These are phyloP conservation scores for Kickxella alabastrina DNA, from an alignment of 192 early-diverging fungal genomes.

Conservation along the genomic window DNA sequence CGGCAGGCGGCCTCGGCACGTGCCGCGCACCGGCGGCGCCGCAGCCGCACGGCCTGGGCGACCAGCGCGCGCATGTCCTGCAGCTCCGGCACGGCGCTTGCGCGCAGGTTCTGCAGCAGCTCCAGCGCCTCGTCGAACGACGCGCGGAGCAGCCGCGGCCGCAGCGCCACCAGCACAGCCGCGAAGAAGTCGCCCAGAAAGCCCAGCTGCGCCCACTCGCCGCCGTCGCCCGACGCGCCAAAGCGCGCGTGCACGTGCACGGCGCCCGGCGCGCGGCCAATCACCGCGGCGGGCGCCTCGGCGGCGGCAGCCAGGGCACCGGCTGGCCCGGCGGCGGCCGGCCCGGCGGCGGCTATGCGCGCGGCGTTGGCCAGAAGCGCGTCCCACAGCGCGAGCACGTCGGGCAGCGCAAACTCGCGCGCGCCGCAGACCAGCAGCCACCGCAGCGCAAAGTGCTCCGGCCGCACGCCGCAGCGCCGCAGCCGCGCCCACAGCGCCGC, in stretches of 20 bases:
- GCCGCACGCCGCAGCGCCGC: slow-evolving; percentile 60
- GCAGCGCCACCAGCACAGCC: slow-evolving; percentile 68
- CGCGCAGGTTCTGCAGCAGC: slow-evolving; percentile 53
- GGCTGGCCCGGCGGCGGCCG: too few species aligned
- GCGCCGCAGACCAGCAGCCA: slow-evolving; percentile 76
- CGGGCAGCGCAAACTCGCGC: slow-evolving; percentile 73
- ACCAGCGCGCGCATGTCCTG: slow-evolving; percentile 4
- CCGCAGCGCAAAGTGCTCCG: slow-evolving; percentile 74
- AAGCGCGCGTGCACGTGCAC: slow-evolving; percentile 6
- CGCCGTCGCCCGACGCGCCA: slow-evolving; percentile 29
- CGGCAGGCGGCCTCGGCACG: slow-evolving; percentile 11
- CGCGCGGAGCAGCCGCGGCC: slow-evolving; percentile 53
- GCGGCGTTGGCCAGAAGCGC: too few species aligned
- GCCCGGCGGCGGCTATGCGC: too few species aligned
- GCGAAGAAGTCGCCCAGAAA: slow-evolving; percentile 72
- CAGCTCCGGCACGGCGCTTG: slow-evolving; percentile 24
- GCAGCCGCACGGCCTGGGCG: not conserved
- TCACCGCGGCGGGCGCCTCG: too few species aligned
- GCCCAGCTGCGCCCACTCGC: slow-evolving; percentile 45
- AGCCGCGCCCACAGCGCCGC: slow-evolving; percentile 60
- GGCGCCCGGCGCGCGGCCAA: slow-evolving; percentile 27
- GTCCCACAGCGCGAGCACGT: slow-evolving; percentile 78
- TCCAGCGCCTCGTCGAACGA: slow-evolving; percentile 54
- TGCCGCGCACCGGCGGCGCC: not conserved
- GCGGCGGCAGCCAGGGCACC: too few species aligned